Evolutionary conservation across 73 alveolate species (phyloP).

Genomic region (Paramecium bursaria): DNA sequence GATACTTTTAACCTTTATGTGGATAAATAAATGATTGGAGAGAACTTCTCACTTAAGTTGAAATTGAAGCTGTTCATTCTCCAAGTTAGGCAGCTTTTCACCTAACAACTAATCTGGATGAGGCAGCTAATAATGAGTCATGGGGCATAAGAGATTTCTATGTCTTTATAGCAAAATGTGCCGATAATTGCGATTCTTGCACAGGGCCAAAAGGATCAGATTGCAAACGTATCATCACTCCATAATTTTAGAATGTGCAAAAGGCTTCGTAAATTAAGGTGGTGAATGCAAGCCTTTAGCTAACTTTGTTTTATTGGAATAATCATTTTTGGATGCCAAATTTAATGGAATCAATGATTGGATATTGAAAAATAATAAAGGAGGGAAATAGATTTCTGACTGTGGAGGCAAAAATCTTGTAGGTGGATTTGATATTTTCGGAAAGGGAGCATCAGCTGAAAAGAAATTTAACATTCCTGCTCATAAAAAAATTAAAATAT

Average conservation of each 20-base stretch:
- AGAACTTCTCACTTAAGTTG: not conserved
- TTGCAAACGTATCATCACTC: not conserved
- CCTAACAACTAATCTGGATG: not conserved
- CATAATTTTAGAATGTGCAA: not conserved
- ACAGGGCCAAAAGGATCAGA: slow-evolving; percentile 20
- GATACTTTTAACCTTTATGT: slow-evolving; percentile 19
- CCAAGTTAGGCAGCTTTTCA: not conserved
- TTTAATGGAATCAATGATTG: not conserved
- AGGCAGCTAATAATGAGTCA: not conserved
- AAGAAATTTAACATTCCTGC: not conserved
- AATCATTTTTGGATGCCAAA: not conserved
- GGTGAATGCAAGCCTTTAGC: not conserved
- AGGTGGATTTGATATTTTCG: not conserved
- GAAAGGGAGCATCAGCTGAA: not conserved
- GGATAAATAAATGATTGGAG: not conserved
- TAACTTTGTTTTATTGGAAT: not conserved
- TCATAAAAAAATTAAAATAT: not conserved
- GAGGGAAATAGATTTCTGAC: not conserved
- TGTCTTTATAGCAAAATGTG: not conserved
- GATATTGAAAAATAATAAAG: not conserved
- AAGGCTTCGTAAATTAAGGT: not conserved
- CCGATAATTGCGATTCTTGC: slow-evolving; percentile 13
- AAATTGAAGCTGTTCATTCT: not conserved
- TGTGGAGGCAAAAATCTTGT: not conserved
- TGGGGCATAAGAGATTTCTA: slow-evolving; percentile 27